Percentiles rank a stretch among this genome's conserved stretches.
These are phyloP conservation scores for Botryotinia calthae DNA, from an alignment of 2,329 filamentous ascomycete species.

Conservation along the genomic window DNA sequence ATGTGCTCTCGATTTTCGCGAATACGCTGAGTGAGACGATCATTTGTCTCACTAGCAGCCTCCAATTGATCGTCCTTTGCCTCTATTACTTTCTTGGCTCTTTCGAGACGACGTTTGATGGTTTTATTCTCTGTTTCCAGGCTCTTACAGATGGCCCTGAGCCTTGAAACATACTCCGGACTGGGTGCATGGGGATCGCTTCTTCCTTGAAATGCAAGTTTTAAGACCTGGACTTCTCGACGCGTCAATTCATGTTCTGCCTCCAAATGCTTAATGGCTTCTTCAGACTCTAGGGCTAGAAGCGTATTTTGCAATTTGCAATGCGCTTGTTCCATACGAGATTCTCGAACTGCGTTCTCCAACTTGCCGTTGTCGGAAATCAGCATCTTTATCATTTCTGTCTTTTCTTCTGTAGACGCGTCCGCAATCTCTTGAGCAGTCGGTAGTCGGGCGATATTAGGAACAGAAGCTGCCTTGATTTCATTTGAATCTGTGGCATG, in stretches of 20 bases:
- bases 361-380: constrained; percentile 57
- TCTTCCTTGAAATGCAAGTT: constrained; percentile 63
- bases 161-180: constrained; percentile 56
- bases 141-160: constrained; percentile 64
- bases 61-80: constrained; percentile 73
- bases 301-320: constrained; percentile 88
- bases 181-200: constrained; percentile 45
- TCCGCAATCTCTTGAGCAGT: constrained; percentile 50
- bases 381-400: constrained; percentile 53
- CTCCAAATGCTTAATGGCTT: constrained; percentile 79
- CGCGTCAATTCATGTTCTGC: constrained; percentile 93
- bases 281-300: constrained; percentile 77
- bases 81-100: constrained; percentile 75
- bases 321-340: constrained; percentile 82
- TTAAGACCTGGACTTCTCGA: constrained; percentile 80
- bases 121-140: constrained; percentile 64
- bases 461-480: constrained; percentile 26
- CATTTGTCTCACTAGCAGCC: constrained; percentile 70
- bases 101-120: constrained; percentile 63
- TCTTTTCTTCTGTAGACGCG: constrained; percentile 55
- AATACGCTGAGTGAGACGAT: constrained; percentile 77
- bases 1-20: constrained; percentile 87
- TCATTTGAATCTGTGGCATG: constrained; percentile 33
- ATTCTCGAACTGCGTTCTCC: constrained; percentile 50
- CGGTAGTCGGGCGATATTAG: constrained; percentile 37